These are phyloP conservation scores for Phytomonas francai DNA, from an alignment of 208 protist genomes.

Conservation along the genomic window DNA sequence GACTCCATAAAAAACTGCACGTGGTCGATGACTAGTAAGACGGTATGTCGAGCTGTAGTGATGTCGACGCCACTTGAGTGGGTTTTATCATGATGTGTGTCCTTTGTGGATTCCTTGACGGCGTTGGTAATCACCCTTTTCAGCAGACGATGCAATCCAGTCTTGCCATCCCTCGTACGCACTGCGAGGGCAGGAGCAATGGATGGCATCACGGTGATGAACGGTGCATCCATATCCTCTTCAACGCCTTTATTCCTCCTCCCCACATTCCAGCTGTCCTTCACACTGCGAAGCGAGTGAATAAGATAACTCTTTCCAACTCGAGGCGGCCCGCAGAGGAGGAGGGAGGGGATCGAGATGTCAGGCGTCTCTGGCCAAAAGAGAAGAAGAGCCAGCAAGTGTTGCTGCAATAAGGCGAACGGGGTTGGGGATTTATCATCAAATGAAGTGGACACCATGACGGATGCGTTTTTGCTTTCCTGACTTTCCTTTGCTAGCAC, in stretches of 20 bases:
- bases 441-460: too few species aligned
- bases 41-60: not conserved
- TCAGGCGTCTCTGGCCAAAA: slow-evolving; percentile 40
- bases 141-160: slow-evolving; percentile 34
- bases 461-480: too few species aligned
- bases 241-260: not conserved
- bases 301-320: slow-evolving; percentile 67
- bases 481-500: too few species aligned
- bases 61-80: slow-evolving; percentile 10
- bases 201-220: slow-evolving; percentile 20
- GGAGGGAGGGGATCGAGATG: slow-evolving; percentile 24
- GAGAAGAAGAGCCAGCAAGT: slow-evolving; percentile 30
- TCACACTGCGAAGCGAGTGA: not conserved
- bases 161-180: slow-evolving; percentile 30
- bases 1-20: slow-evolving; percentile 38
- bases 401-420: slow-evolving; percentile 11
- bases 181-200: slow-evolving; percentile 26
- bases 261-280: not conserved
- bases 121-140: too few species aligned
- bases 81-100: not conserved
- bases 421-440: slow-evolving; percentile 4
- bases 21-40: slow-evolving; percentile 64
- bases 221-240: not conserved
- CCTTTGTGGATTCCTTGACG: not conserved
- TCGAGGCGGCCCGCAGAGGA: slow-evolving; percentile 41